Evolutionary conservation across 441 rosid species (phyloP), one percentile per base, ranked within the genome.

Genomic region (Bruguiera hainesii): DNA sequence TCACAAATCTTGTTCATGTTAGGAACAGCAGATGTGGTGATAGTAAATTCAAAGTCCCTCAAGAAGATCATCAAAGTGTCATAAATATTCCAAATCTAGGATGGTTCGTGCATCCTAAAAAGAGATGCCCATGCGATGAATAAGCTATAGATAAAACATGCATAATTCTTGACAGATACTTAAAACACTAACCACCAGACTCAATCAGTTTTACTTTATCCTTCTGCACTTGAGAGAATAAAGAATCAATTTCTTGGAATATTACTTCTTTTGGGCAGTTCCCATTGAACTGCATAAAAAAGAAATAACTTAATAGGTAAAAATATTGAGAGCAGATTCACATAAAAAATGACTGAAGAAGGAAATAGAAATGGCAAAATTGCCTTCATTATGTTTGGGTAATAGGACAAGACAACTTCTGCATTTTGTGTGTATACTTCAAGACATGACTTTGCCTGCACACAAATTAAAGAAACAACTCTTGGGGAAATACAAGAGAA

Each of bases 391-490:
- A 88, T 79, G 73, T 83, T 77, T 3, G 84, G 71, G 78, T 88
- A 87, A 30, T 86, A 82, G 5, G 92, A 83, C 56, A 74, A 67
- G 72, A 87, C 80, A 19, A 95, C 83, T 76, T 87, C 83, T 11
- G 83, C 89, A 70, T 94, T 88, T 77, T 84, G 75, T 77, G 87
- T 89, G 86, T 89, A 91, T 83, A 87, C 84, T 74, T 91, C 81
- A 69, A 93, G 68, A 5, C 97, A 88, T 33, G 93, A 77, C 78
- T 85, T 93, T 23, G 83, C 95, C 98, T 89, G 37, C 28, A 73
- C 26, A 59, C 49, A 72, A 68, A 52, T 20, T 60, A 49, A 18
- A 71, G 25, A 72, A 66, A 39, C 31, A 56, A 37, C 29, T 60
- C 28, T 30, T 69, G 56, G 71, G 73, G 53, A 63, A 55, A 65